phyloP scores from a whole-genome alignment of 371 early-diverging fungal genomes.

The Mortierella sp. region DNA sequence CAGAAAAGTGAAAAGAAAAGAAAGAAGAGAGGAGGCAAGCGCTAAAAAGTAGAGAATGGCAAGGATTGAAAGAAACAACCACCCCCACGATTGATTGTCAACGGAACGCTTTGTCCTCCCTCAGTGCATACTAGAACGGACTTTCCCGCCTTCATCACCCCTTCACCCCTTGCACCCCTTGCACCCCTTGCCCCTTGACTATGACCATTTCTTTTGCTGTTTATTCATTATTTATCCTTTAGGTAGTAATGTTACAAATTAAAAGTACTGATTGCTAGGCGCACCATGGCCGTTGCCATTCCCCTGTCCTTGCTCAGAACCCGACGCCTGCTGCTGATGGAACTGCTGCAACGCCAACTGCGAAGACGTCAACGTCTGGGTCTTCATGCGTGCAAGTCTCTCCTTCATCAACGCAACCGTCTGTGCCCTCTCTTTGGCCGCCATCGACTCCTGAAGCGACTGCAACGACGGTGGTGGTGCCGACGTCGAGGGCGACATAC shows the following conservation, averaged over 20 bases:
- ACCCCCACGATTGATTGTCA: too few relatives aligned
- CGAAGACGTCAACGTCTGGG: conserved; percentile 44
- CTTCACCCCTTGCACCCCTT: too few relatives aligned
- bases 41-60: too few relatives aligned
- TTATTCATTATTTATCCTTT: background rate
- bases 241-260: background rate
- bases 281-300: conserved; percentile 14
- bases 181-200: background rate
- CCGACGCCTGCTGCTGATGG: conserved; percentile 40
- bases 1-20: background rate
- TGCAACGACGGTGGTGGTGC: conserved; percentile 38
- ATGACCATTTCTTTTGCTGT: background rate
- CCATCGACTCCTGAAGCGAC: conserved; percentile 48
- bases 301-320: background rate
- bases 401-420: conserved; percentile 72
- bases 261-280: conserved; percentile 23
- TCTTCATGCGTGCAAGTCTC: conserved; percentile 70
- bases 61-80: too few relatives aligned
- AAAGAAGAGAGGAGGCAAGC: background rate
- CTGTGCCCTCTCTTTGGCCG: conserved; percentile 61
- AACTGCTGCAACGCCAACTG: conserved; percentile 52
- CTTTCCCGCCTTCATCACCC: too few relatives aligned
- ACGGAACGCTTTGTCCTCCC: too few relatives aligned
- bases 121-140: too few relatives aligned
- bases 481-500: conserved; percentile 17